Base-by-base conservation (phyloP, 2,329 filamentous ascomycete genomes). In the Bipolaris bicolor region DNA sequence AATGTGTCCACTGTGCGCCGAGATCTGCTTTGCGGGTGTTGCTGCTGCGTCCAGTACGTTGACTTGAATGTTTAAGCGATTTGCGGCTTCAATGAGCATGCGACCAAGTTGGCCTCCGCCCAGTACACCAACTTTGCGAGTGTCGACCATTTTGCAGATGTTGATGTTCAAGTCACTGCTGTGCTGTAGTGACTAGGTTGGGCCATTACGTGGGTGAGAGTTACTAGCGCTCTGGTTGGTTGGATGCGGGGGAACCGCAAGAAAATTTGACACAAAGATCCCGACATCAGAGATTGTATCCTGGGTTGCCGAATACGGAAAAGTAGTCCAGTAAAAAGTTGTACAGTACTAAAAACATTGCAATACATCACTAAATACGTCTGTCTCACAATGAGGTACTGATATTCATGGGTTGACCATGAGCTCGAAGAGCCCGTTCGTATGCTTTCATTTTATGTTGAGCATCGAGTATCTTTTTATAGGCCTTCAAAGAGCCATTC, bases 21-120 rank as follows among this genome's bases (percentile, higher is more conserved):
- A 92, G 71, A 95, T 88, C 79, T 96, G 91, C 78, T 94, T 95
- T 57, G 93, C 91, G 13, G 93, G 91, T 40, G 89, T 86, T 64
- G 88, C 85, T 55, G 86, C 87, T 41, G 84, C 86, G 75, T 97
- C 94, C 45, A 97, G 85, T 39, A 96, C 83, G 57, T 88, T 90
- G 65, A 95, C 84, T 64, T 90, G 84, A 64, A 96, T 87, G 68
- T 91, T 92, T 56, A 96, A 84, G 64, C 85, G 80, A 72, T 88
- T 87, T 33, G 93, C 92, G n/a, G 90, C 88, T 80, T 98, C 92
- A 63, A 90, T 89, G 18, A 98, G 86, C 95, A 98, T 98, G 64
- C 91, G 90, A 59, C 94, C 95, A 39, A 99, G 84, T 79, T 83
- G 81, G 67, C 81, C 81, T 40, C 81, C 81, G 20, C 74, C 74